These are phyloP conservation scores for Sutorius australiensis DNA, from an alignment of 768 basidiomycete species.

Conservation along the genomic window DNA sequence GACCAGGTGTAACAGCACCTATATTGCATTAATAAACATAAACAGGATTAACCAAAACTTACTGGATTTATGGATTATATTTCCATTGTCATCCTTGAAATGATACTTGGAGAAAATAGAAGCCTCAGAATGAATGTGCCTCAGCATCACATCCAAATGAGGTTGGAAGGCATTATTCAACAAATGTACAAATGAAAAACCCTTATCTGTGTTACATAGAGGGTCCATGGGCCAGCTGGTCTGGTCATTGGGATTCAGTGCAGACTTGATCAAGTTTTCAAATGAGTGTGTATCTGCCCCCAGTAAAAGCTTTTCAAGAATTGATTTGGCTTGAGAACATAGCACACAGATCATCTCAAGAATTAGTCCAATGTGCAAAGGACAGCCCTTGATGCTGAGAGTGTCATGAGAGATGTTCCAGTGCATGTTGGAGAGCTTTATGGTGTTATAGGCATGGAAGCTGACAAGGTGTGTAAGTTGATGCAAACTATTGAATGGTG, in stretches of 20 bases:
- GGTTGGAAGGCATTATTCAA: too few species aligned
- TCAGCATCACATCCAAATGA: too few species aligned
- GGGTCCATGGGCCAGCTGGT: neutral
- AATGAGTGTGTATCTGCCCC: neutral
- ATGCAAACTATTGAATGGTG: neutral
- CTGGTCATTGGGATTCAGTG: neutral
- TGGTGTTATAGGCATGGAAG: neutral
- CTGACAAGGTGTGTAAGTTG: neutral
- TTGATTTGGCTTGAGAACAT: neutral
- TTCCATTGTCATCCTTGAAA: too few species aligned
- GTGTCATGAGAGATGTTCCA: neutral
- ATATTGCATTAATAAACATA: too few species aligned
- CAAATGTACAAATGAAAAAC: too few species aligned
- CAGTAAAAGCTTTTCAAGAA: neutral
- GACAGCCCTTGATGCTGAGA: neutral
- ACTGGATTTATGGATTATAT: too few species aligned
- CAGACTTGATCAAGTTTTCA: accelerated
- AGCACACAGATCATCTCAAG: neutral
- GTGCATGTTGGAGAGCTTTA: neutral
- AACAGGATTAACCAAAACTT: too few species aligned
- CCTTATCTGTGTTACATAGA: neutral
- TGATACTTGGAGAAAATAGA: too few species aligned
- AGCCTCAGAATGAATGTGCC: neutral
- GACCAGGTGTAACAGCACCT: too few species aligned
- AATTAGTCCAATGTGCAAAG: neutral